Conservation (phyloP, 2,329 filamentous ascomycete genomes). For the Pyricularia sp. region DNA sequence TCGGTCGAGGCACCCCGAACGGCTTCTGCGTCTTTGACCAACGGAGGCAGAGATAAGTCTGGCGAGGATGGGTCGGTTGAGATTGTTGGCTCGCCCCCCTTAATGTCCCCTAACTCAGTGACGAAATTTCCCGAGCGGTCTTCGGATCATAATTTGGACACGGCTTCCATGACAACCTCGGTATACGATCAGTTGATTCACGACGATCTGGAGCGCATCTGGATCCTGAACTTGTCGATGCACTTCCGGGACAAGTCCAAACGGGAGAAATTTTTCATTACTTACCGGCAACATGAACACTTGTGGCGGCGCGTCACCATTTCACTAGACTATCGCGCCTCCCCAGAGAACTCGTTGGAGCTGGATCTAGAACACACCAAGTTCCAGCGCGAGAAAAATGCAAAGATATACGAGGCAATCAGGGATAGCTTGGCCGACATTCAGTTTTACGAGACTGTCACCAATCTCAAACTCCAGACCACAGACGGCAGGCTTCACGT, state of each 20-base stretch:
- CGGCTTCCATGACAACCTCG: constrained; percentile 38
- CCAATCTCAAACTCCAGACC: constrained; percentile 89
- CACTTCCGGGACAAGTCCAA: constrained; percentile 90
- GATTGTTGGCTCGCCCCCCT: not conserved
- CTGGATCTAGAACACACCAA: constrained; percentile 67
- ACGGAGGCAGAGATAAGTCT: not conserved
- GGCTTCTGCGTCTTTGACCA: not conserved
- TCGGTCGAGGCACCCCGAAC: not conserved
- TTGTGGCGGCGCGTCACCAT: constrained; percentile 84
- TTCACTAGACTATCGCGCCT: constrained; percentile 83
- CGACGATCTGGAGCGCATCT: constrained; percentile 75
- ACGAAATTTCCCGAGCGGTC: not conserved
- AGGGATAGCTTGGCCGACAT: constrained; percentile 88
- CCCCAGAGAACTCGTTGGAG: constrained; percentile 74
- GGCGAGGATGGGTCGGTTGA: not conserved
- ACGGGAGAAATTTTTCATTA: constrained; percentile 96
- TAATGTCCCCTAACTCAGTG: not conserved
- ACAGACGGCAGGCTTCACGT: constrained; percentile 82
- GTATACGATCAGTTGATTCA: constrained; percentile 58
- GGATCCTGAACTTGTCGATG: constrained; percentile 98
- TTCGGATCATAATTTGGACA: constrained; percentile 20
- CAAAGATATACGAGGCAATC: constrained; percentile 89
- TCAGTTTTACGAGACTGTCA: constrained; percentile 92
- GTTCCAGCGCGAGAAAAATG: constrained; percentile 85
- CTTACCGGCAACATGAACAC: constrained; percentile 72